A percentile compares a stretch with the other conserved stretches of the same genome.
These are phyloP conservation scores for Cladosporium sphaerospermum DNA, from an alignment of 2,329 filamentous ascomycete genomes.

Conservation along the genomic window DNA sequence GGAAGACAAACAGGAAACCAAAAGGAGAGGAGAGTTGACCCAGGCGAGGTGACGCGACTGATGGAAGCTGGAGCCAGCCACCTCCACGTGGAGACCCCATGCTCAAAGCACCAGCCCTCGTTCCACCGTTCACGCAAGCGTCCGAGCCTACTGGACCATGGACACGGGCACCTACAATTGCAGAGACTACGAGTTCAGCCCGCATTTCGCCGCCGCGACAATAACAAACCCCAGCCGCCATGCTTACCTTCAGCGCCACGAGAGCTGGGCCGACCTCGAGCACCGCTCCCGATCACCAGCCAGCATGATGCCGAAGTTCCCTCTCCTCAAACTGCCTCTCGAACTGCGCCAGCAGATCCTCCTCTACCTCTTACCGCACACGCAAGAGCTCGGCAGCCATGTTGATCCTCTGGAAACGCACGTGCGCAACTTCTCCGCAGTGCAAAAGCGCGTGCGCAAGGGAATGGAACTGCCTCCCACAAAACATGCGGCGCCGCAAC, in stretches of 20 bases:
- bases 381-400: constrained; percentile 21
- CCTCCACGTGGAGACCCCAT: not conserved
- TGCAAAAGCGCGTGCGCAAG: constrained; percentile 22
- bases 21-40: not conserved
- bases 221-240: constrained; percentile 13
- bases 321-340: constrained; percentile 34
- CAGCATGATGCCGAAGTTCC: constrained; percentile 24
- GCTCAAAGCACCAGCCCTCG: not conserved
- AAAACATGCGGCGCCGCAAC: not conserved
- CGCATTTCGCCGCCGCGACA: constrained; percentile 23
- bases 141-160: constrained; percentile 17
- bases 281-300: constrained; percentile 27
- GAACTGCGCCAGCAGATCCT: constrained; percentile 42
- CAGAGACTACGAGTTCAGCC: constrained; percentile 30
- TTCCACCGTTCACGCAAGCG: no score
- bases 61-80: not conserved
- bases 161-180: constrained; percentile 33
- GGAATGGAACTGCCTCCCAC: constrained; percentile 18
- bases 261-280: constrained; percentile 28
- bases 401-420: constrained; percentile 23
- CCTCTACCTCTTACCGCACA: constrained; percentile 37
- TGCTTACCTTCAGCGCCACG: constrained; percentile 20
- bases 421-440: constrained; percentile 26
- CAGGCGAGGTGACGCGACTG: not conserved
- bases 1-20: constrained; percentile 9